Conservation (phyloP, 768 basidiomycete species). For the Clavaria fumosa region DNA sequence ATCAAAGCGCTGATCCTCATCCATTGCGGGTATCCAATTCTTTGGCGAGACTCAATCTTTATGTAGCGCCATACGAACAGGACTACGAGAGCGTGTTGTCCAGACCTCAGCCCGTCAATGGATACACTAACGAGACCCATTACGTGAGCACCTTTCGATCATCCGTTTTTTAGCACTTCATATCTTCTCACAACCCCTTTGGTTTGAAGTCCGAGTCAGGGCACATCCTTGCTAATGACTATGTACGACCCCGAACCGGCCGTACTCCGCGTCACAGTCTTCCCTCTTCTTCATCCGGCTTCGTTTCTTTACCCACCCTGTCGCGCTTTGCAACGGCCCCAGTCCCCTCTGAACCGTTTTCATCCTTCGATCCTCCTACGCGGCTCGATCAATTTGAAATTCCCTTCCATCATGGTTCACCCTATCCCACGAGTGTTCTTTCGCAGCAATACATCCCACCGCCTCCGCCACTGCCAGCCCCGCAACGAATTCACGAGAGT, state of each 20-base stretch:
- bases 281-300: constrained; percentile 53
- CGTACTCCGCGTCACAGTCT: constrained; percentile 53
- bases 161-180: constrained; percentile 1
- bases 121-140: constrained; percentile 43
- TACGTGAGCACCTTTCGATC: constrained; percentile 29
- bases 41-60: constrained; percentile 46
- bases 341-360: no score
- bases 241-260: constrained; percentile 22
- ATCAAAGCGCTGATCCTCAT: constrained; percentile 40
- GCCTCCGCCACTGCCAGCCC: no score
- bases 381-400: no score
- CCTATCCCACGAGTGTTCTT: no score
- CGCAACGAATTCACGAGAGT: no score
- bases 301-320: constrained; percentile 35
- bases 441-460: no score
- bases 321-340: no score
- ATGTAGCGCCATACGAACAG: constrained; percentile 60
- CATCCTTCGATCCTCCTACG: no score
- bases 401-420: no score
- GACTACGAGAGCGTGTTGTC: constrained; percentile 30
- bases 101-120: constrained; percentile 33
- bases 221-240: constrained; percentile 14
- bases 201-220: constrained; percentile 24
- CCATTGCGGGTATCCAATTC: constrained; percentile 49
- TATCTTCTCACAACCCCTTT: constrained; percentile 18